phyloP scores from a whole-genome alignment of 1,139 yeast species.

The Yamadazyma dushanensis region DNA sequence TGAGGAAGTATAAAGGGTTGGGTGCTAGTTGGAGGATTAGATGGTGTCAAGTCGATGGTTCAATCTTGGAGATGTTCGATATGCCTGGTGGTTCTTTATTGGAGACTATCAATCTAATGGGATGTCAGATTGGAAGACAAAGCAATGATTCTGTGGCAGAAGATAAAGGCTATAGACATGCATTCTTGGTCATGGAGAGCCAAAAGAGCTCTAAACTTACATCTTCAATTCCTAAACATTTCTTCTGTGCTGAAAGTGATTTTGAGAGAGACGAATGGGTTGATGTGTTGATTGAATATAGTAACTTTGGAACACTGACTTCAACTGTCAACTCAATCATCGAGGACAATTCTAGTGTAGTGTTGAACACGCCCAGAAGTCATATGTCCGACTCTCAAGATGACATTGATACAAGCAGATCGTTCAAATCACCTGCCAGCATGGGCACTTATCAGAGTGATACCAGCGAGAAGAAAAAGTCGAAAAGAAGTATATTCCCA shows the following conservation, averaged over 20 bases:
- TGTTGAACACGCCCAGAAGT: slow-evolving; percentile 7
- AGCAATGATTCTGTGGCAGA: slow-evolving; percentile 60
- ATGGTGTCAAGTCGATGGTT: slow-evolving; percentile 73
- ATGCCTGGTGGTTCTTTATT: slow-evolving; percentile 55
- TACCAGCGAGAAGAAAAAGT: slow-evolving; percentile 42
- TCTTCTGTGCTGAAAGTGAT: slow-evolving; percentile 81
- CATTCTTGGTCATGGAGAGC: slow-evolving; percentile 69
- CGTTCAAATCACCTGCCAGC: slow-evolving; percentile 15
- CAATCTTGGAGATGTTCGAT: slow-evolving; percentile 60
- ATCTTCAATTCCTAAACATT: slow-evolving; percentile 56
- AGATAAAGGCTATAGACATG: slow-evolving; percentile 74
- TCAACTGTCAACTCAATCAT: slow-evolving; percentile 8
- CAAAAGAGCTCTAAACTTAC: slow-evolving; percentile 56
- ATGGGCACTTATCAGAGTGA: slow-evolving; percentile 8
- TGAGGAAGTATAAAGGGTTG: slow-evolving; percentile 57
- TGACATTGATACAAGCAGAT: slow-evolving; percentile 16
- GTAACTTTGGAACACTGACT: slow-evolving; percentile 8
- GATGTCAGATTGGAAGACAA: slow-evolving; percentile 63
- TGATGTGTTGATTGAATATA: slow-evolving; percentile 53
- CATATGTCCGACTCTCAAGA: slow-evolving; percentile 15
- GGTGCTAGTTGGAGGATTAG: slow-evolving; percentile 70
- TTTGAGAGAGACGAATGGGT: slow-evolving; percentile 82
- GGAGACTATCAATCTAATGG: slow-evolving; percentile 59
- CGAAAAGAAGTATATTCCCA: slow-evolving; percentile 62
- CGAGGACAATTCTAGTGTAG: slow-evolving; percentile 4